Evolutionary conservation across 352 stramenopile species (phyloP), one percentile per base, ranked within the genome.

Genomic region (Elongisporangium prolatum): DNA sequence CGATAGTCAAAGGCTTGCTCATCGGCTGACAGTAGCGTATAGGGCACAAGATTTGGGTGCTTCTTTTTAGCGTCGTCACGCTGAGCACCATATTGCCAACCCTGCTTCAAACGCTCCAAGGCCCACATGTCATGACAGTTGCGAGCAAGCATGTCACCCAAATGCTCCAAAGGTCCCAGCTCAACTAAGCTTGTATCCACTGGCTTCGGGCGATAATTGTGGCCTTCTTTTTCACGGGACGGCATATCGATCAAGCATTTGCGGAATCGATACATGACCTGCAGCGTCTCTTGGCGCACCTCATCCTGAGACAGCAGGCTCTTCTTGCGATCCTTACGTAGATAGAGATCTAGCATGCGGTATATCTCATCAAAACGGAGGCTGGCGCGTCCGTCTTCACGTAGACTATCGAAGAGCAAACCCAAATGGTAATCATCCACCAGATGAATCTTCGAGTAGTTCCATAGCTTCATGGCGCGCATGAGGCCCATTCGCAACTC

Each of bases 91-190:
- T 86, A 95, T 21, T 75, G 67, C 86, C 86, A 95, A 24, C 86
- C 86, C 71, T 95, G 84, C 54, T 95, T 91, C 20, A 95, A 64
- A 5, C 86, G 82, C 49, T 94, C 86, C 2, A 93, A 64, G 0
- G 84, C 80, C 86, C 86, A 95, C 75, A 93, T 91, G 48, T 95
- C 86, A 60, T 95, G 86, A 56, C 79, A 90, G 53, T 95, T 95
- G 58, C 88, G 84, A 11, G 84, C 82, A 18, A 95, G 54, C 56
- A 91, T 83, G 55, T 93, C 81, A 1, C 74, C 80, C 50, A 93
- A 65, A 57, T 90, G 79, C 54, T 88, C 80, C 4, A 93, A 66
- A 54, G 80, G 80, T 0, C 84, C 77, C 18, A 95, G 60, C 40
- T 91, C 83, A n/a, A 95, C 71, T 17, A 59, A 66, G 34, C 65